These are phyloP conservation scores for Fomitopsis betulina DNA, from an alignment of 1,284 basidiomycete species.

Conservation along the genomic window DNA sequence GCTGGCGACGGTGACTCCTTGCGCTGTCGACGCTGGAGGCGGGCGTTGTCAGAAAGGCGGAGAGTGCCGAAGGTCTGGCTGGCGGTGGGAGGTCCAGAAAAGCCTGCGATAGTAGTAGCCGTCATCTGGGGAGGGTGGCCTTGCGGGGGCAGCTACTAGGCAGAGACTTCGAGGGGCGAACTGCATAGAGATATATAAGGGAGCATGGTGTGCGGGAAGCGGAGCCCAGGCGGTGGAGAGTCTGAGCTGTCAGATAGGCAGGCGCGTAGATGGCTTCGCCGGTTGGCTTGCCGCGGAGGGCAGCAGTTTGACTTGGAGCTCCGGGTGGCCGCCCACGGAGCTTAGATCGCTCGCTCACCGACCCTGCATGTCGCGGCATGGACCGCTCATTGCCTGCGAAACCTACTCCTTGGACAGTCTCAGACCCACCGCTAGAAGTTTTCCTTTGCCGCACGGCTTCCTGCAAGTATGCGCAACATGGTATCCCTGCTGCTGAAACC, in stretches of 20 bases:
- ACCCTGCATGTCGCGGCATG: not conserved
- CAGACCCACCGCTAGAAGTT: too few relatives aligned
- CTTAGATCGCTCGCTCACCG: not conserved
- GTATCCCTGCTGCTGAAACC: too few relatives aligned
- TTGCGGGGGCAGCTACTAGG: not conserved
- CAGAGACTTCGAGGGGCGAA: too few relatives aligned
- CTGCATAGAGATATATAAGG: not conserved
- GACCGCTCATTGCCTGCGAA: not conserved
- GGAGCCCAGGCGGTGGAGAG: not conserved
- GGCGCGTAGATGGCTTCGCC: not conserved
- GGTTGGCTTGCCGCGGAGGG: not conserved
- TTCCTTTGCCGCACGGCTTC: too few relatives aligned
- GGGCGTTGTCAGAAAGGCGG: not conserved
- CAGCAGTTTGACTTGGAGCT: not conserved
- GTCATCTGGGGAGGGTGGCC: not conserved
- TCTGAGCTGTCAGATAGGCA: not conserved
- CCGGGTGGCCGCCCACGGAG: not conserved
- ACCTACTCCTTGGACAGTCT: too few relatives aligned
- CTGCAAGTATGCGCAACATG: too few relatives aligned
- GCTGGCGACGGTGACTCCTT: not conserved
- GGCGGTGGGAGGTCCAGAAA: slow-evolving; percentile 1
- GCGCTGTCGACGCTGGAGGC: not conserved
- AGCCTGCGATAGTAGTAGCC: not conserved
- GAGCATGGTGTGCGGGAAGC: not conserved
- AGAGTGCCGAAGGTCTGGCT: not conserved